A percentile compares a stretch with the other conserved stretches of the same genome.
These are phyloP conservation scores for Liquidambar formosana DNA, from an alignment of 164 flowering plant genomes.

Conservation along the genomic window DNA sequence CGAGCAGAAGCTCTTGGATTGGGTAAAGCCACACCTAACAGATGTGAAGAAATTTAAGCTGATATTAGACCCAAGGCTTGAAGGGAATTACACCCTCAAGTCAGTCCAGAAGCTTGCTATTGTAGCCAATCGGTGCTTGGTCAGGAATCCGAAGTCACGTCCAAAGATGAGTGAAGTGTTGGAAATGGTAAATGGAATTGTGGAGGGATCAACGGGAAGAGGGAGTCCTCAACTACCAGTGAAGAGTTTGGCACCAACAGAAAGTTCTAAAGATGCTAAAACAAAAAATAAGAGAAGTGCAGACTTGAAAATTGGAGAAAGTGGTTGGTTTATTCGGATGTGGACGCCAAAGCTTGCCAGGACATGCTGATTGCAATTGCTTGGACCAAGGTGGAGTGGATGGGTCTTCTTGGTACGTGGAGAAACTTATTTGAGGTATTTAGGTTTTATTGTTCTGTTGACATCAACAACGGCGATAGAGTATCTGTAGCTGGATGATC, in stretches of 20 bases:
- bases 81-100: conserved; percentile 37
- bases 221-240: conserved; percentile 28
- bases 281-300: conserved; percentile 16
- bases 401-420: neutral
- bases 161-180: conserved; percentile 84
- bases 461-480: too few relatives aligned
- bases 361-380: conserved; percentile 17
- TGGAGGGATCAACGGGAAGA: conserved; percentile 30
- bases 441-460: too few relatives aligned
- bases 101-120: conserved; percentile 59
- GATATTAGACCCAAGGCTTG: conserved; percentile 71
- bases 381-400: neutral
- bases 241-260: conserved; percentile 13
- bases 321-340: conserved; percentile 21
- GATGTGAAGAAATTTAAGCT: conserved; percentile 51
- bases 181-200: conserved; percentile 59
- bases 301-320: conserved; percentile 21
- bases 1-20: conserved; percentile 76
- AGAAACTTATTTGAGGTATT: too few relatives aligned
- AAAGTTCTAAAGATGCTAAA: conserved; percentile 13
- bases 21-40: conserved; percentile 70
- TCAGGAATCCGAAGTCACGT: conserved; percentile 46
- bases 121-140: conserved; percentile 68
- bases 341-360: conserved; percentile 32
- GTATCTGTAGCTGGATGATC: too few relatives aligned